phyloP scores from a whole-genome alignment of 1,284 basidiomycete species.

The Trametes polyzona region DNA sequence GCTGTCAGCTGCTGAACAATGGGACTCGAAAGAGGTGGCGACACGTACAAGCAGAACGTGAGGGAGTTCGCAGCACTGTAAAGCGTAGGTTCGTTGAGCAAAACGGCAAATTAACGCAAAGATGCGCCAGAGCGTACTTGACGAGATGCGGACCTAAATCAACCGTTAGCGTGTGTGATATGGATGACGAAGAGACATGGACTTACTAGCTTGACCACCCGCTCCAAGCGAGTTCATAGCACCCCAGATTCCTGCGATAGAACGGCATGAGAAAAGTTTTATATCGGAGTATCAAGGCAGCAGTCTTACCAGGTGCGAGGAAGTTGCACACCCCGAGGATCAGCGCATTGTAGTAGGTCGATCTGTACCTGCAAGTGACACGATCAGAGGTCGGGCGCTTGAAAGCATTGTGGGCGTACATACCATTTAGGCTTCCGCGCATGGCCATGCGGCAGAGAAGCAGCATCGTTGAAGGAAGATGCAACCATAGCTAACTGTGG shows the following conservation, averaged over 20 bases:
- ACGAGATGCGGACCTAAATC: slow-evolving; percentile 3
- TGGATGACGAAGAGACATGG: background rate
- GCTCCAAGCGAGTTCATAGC: slow-evolving; percentile 15
- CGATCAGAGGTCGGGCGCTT: too few species aligned
- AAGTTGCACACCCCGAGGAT: too few species aligned
- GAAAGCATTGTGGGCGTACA: too few species aligned
- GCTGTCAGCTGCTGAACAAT: background rate
- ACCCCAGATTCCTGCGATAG: slow-evolving; percentile 10
- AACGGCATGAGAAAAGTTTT: too few species aligned
- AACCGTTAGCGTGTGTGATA: background rate
- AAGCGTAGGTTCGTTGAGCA: background rate
- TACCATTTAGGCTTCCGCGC: too few species aligned
- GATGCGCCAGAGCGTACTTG: background rate
- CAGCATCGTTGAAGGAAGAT: too few species aligned
- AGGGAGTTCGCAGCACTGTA: slow-evolving; percentile 13
- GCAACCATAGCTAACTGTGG: too few species aligned
- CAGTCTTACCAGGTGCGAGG: too few species aligned
- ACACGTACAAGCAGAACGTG: slow-evolving; percentile 13
- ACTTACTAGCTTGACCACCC: slow-evolving; percentile 15
- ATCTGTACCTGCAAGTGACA: too few species aligned
- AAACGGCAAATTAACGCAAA: background rate
- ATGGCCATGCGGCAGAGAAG: too few species aligned
- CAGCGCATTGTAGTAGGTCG: too few species aligned
- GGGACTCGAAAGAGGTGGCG: background rate
- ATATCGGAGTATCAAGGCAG: too few species aligned